Conservation (phyloP, 1,284 basidiomycete genomes). For the Puccinia hordei region DNA sequence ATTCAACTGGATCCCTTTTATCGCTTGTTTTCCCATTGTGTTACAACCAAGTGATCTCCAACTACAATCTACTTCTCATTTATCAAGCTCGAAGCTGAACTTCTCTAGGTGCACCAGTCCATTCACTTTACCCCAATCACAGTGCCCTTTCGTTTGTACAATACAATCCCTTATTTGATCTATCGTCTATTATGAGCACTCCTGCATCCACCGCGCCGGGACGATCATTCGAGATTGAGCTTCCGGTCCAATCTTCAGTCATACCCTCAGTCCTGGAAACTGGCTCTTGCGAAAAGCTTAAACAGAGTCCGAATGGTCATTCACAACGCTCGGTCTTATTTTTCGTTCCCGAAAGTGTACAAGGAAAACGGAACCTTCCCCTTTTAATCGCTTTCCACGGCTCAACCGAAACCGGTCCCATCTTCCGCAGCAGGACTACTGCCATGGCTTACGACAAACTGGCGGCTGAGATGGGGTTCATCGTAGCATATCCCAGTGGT, state of each 20-base stretch:
- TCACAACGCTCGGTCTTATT: conserved; percentile 34
- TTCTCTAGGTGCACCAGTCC: conserved; percentile 1
- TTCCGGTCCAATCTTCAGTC: conserved; percentile 21
- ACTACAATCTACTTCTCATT: not conserved
- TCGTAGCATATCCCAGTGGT: conserved; percentile 43
- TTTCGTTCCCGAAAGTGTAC: conserved; percentile 35
- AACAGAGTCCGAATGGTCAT: not conserved
- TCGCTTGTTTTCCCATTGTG: conserved; percentile 16
- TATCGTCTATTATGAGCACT: conserved; percentile 22
- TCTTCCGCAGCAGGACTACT: conserved; percentile 41
- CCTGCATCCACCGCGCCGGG: not conserved
- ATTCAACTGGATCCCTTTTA: conserved; percentile 8
- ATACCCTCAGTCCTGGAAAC: conserved; percentile 10
- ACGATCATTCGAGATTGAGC: conserved; percentile 22
- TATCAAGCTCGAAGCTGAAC: conserved; percentile 16
- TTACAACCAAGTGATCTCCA: not conserved
- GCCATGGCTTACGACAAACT: conserved; percentile 39
- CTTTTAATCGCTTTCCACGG: conserved; percentile 45
- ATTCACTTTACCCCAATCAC: not conserved
- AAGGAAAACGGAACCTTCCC: conserved; percentile 1
- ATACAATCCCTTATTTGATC: conserved; percentile 2
- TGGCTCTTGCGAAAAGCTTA: not conserved
- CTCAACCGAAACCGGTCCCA: conserved; percentile 11
- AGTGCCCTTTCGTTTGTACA: not conserved
- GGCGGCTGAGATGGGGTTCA: conserved; percentile 21